Evolutionary conservation across 169 alveolate species (phyloP).

Genomic region (Theileria parva): DNA sequence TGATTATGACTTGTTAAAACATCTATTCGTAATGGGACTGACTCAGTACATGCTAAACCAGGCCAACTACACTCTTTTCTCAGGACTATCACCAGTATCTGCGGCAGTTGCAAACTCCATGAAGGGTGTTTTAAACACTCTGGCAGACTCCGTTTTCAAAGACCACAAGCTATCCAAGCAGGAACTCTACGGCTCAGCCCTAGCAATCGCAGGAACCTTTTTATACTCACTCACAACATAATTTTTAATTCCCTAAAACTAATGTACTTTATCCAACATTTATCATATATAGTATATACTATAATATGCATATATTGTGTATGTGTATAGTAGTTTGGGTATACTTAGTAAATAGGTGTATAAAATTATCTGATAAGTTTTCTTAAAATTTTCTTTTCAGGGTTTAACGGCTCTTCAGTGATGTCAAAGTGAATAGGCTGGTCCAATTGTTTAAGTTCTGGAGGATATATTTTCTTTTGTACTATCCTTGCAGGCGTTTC

Average conservation of each 20-base stretch:
- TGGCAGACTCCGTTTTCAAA: constrained; percentile 65
- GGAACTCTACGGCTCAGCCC: constrained; percentile 76
- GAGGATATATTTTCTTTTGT: constrained; percentile 39
- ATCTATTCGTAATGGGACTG: constrained; percentile 70
- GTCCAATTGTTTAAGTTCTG: constrained; percentile 48
- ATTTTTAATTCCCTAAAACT: constrained; percentile 16
- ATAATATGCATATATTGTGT: no score
- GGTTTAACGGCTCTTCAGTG: constrained; percentile 1
- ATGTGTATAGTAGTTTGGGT: neutral
- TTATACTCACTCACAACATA: constrained; percentile 63
- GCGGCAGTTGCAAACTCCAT: constrained; percentile 81
- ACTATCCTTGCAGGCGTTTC: constrained; percentile 62
- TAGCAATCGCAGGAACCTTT: constrained; percentile 78
- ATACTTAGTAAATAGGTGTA: neutral
- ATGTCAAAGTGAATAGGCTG: constrained; percentile 45
- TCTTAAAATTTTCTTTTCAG: constrained; percentile 2
- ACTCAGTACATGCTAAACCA: constrained; percentile 63
- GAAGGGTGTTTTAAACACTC: constrained; percentile 69
- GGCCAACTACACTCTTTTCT: constrained; percentile 71
- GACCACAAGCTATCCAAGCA: constrained; percentile 67
- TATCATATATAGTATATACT: neutral
- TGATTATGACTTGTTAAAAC: constrained; percentile 18
- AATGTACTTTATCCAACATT: neutral
- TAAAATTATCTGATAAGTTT: constrained; percentile 15
- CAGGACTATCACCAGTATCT: constrained; percentile 73